phyloP scores from a whole-genome alignment of 352 stramenopile species.

The Globisporangium irregulare region DNA sequence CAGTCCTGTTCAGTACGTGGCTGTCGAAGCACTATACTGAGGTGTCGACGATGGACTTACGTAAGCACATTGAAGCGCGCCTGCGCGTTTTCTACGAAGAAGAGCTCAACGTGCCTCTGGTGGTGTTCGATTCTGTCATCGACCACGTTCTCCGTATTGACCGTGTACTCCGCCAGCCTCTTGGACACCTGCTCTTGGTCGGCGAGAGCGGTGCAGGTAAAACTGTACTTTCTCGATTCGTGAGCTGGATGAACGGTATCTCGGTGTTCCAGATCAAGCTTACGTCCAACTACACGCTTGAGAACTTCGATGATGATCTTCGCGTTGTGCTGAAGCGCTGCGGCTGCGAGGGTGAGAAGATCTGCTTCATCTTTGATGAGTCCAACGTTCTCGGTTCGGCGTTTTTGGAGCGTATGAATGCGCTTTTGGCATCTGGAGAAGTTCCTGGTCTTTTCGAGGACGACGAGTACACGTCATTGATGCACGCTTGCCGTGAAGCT shows the following conservation, averaged over 20 bases:
- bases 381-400: conserved; percentile 97
- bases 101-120: conserved; percentile 98
- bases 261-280: conserved; percentile 99
- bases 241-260: conserved; percentile 99
- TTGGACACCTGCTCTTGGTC: conserved; percentile 98
- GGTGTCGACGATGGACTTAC: conserved; percentile 91
- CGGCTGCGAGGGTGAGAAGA: conserved; percentile 97
- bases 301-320: conserved; percentile 99
- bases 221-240: conserved; percentile 99
- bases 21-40: conserved; percentile 97
- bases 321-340: conserved; percentile 96
- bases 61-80: conserved; percentile 95
- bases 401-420: conserved; percentile 99
- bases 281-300: conserved; percentile 97
- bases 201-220: conserved; percentile 99
- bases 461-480: conserved; percentile 97
- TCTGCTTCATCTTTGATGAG: conserved; percentile 99
- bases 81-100: conserved; percentile 99
- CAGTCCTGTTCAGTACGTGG: conserved; percentile 98
- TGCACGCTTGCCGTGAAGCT: conserved; percentile 94
- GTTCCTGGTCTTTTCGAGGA: conserved; percentile 99
- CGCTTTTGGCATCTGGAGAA: conserved; percentile 98
- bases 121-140: conserved; percentile 99
- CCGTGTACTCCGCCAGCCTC: conserved; percentile 96
- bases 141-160: conserved; percentile 99